Conservation (phyloP, 106 monocot species). For the Apostasia shenzhenica region DNA sequence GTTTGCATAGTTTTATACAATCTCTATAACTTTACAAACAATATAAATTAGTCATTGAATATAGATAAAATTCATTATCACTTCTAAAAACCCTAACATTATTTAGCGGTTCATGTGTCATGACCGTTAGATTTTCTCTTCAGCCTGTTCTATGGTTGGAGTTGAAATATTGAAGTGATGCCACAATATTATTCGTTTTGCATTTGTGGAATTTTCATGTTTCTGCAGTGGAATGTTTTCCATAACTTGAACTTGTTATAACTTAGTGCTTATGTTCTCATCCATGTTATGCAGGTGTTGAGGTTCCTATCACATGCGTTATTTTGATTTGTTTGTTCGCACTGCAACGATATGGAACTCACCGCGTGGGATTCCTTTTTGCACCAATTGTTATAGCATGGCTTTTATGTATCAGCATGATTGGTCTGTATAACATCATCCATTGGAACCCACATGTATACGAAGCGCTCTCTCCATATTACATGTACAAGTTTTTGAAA, state of each 20-base stretch:
- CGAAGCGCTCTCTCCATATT: slow-evolving; percentile 81
- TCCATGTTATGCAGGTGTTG: slow-evolving; percentile 57
- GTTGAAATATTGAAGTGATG: too few species aligned
- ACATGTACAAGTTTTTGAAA: slow-evolving; percentile 95
- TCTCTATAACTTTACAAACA: too few species aligned
- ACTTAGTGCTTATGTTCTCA: background rate
- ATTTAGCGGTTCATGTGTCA: too few species aligned
- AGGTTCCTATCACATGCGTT: slow-evolving; percentile 77
- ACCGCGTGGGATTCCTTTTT: slow-evolving; percentile 86
- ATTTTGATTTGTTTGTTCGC: slow-evolving; percentile 77
- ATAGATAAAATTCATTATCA: too few species aligned
- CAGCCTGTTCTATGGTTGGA: too few species aligned
- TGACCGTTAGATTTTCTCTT: too few species aligned
- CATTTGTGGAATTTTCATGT: too few species aligned
- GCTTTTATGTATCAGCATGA: slow-evolving; percentile 86
- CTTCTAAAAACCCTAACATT: too few species aligned
- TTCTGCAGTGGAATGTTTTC: background rate
- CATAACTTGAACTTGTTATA: background rate
- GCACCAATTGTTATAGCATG: slow-evolving; percentile 85
- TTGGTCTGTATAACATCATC: slow-evolving; percentile 86
- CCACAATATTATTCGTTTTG: too few species aligned
- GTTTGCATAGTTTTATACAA: too few species aligned
- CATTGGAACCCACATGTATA: slow-evolving; percentile 88
- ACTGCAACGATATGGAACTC: slow-evolving; percentile 93
- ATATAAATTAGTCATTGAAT: too few species aligned